These are phyloP conservation scores for Litchi chinensis DNA, from an alignment of 345 rosid species.

Conservation along the genomic window DNA sequence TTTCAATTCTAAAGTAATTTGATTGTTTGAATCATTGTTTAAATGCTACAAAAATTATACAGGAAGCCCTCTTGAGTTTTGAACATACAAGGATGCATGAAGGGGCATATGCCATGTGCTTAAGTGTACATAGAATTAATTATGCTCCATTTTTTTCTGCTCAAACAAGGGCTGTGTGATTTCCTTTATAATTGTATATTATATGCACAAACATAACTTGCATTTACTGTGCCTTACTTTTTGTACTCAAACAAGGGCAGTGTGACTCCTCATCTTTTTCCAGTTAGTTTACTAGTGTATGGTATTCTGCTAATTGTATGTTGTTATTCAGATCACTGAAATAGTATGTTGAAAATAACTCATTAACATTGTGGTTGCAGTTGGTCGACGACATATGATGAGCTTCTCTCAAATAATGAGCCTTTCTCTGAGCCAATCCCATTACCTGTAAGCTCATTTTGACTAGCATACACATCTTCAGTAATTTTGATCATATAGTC, in stretches of 20 bases:
- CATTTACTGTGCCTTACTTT: neutral
- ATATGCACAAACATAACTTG: neutral
- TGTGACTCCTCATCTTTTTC: neutral
- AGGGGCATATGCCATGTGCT: neutral
- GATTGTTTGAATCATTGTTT: neutral
- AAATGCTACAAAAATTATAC: neutral
- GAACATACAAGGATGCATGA: too few species aligned
- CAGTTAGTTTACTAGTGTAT: neutral
- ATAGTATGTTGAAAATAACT: conserved; percentile 26
- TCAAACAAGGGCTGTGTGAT: neutral
- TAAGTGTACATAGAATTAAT: neutral
- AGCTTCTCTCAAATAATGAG: conserved; percentile 69
- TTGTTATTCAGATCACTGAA: neutral
- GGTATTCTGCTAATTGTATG: neutral
- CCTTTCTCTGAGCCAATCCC: conserved; percentile 86
- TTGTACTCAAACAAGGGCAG: neutral
- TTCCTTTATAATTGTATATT: neutral
- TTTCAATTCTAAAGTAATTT: neutral
- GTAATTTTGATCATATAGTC: neutral
- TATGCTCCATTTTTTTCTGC: neutral
- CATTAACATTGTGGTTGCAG: conserved; percentile 46
- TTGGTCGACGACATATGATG: conserved; percentile 91
- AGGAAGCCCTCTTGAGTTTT: neutral
- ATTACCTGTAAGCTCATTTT: conserved; percentile 61
- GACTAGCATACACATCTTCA: neutral